phyloP scores from a whole-genome alignment of 768 basidiomycete genomes.

The Gelatoporia subvermispora region DNA sequence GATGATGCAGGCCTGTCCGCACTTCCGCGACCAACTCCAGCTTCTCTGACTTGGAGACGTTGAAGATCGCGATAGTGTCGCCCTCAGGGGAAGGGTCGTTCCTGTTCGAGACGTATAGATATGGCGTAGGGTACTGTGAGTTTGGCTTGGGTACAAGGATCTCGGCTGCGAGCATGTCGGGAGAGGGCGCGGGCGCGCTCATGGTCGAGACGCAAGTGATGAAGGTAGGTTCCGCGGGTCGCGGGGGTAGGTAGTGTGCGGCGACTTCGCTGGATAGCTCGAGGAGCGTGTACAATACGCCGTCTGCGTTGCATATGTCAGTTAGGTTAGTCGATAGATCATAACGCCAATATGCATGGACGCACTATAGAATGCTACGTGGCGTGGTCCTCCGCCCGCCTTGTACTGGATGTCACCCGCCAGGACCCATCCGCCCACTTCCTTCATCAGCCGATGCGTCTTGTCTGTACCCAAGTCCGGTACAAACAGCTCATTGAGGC shows the following conservation, averaged over 20 bases:
- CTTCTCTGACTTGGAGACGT: slow-evolving; percentile 39
- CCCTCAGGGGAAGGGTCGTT: slow-evolving; percentile 66
- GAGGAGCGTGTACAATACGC: slow-evolving; percentile 57
- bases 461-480: slow-evolving; percentile 75
- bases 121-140: slow-evolving; percentile 44
- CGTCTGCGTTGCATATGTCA: slow-evolving; percentile 38
- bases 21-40: slow-evolving; percentile 57
- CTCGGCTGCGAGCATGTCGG: slow-evolving; percentile 64
- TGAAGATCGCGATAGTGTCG: slow-evolving; percentile 70
- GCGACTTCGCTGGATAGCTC: slow-evolving; percentile 60
- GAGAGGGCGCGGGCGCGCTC: slow-evolving; percentile 33
- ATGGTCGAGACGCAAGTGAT: slow-evolving; percentile 43
- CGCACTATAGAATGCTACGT: slow-evolving; percentile 60
- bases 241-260: slow-evolving; percentile 47
- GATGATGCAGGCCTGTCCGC: slow-evolving; percentile 63
- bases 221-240: slow-evolving; percentile 35
- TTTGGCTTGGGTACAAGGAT: slow-evolving; percentile 57
- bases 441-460: slow-evolving; percentile 51
- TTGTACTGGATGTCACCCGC: slow-evolving; percentile 43
- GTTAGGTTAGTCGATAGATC: too few relatives aligned
- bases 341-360: slow-evolving; percentile 1
- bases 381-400: slow-evolving; percentile 66
- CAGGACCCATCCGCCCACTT: slow-evolving; percentile 41
- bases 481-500: slow-evolving; percentile 55
- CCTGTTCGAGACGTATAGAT: slow-evolving; percentile 72